Conservation (phyloP, 345 rosid species). For the Brassica cretica region DNA sequence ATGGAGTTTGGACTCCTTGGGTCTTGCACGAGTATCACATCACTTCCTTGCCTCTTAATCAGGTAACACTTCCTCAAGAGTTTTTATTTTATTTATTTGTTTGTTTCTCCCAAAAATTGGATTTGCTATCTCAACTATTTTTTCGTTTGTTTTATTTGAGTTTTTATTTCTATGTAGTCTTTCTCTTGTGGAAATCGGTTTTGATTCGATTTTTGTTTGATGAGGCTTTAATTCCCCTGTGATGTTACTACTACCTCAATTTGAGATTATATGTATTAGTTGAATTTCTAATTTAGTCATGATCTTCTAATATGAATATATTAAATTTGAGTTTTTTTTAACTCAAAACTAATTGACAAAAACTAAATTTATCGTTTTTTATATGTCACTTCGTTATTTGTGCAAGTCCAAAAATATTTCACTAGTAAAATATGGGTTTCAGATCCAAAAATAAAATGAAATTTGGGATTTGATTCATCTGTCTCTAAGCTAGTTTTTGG, state of each 20-base stretch:
- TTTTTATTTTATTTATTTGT: neutral
- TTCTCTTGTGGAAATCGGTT: neutral
- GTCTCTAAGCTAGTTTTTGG: neutral
- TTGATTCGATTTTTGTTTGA: neutral
- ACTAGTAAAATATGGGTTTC: neutral
- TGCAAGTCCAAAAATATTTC: too few species aligned
- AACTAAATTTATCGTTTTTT: neutral
- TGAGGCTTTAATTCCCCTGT: neutral
- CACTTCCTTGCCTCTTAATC: slow-evolving; percentile 24
- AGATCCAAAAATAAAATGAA: neutral
- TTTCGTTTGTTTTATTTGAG: neutral
- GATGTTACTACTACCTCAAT: neutral
- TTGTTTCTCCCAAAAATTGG: neutral
- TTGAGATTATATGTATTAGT: neutral
- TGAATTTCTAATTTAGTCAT: neutral
- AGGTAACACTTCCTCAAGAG: slow-evolving; percentile 6
- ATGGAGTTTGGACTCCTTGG: slow-evolving; percentile 30
- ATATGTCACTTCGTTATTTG: neutral
- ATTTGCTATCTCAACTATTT: neutral
- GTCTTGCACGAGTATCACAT: slow-evolving; percentile 42
- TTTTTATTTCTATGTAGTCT: neutral
- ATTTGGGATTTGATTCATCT: neutral
- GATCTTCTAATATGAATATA: neutral
- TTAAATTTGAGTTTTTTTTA: neutral
- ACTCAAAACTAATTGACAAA: neutral